phyloP scores from a whole-genome alignment of 768 basidiomycete genomes.

The Rhodosporidiobolus odoratus region DNA sequence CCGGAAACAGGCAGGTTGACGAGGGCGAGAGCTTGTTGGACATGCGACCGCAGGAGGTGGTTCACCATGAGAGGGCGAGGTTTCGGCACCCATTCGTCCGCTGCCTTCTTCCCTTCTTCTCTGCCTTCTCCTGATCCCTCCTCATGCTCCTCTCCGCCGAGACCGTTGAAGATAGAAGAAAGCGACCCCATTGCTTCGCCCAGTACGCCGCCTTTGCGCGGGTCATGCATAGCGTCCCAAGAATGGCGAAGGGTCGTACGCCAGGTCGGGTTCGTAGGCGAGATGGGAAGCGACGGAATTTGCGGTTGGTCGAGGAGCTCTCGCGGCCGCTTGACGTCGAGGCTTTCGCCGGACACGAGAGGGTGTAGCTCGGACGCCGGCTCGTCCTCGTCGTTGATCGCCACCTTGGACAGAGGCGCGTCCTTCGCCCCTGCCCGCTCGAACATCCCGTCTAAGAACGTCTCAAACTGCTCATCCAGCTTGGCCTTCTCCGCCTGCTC shows the following conservation, averaged over 20 bases:
- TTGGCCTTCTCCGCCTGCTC: background rate
- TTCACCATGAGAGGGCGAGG: slow-evolving; percentile 2
- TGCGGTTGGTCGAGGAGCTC: background rate
- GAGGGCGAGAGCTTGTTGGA: background rate
- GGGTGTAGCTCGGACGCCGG: background rate
- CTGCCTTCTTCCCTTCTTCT: background rate
- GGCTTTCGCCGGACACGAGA: background rate
- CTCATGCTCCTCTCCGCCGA: background rate
- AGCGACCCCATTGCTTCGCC: background rate
- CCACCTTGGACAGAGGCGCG: background rate
- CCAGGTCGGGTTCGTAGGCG: background rate
- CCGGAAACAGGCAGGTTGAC: background rate
- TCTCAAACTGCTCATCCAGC: background rate
- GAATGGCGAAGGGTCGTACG: background rate
- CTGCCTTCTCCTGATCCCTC: too few relatives aligned
- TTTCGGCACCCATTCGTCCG: background rate
- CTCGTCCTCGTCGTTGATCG: background rate
- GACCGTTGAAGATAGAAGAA: background rate
- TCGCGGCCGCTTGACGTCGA: background rate
- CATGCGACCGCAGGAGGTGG: background rate
- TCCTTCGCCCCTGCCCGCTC: background rate
- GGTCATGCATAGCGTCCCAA: background rate
- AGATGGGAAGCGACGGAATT: background rate
- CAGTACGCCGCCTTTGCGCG: background rate
- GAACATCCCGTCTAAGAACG: background rate